Evolutionary conservation across 129 eudicot genomes (phyloP), one percentile per base, ranked within the genome.

Genomic region (Mikania micrantha): DNA sequence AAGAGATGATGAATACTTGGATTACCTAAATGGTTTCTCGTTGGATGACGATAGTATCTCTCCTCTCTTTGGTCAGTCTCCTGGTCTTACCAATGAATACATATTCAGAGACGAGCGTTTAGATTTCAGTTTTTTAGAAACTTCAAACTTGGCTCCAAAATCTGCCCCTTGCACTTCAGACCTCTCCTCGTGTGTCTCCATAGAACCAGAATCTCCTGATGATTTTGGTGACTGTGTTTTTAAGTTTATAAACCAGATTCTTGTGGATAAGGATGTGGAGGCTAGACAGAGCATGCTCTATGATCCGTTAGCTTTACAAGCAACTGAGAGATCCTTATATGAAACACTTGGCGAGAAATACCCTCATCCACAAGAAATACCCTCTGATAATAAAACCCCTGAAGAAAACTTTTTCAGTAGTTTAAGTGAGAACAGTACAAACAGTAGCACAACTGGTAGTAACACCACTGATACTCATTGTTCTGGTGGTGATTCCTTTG

Each of bases 181-280:
- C 32, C 53, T 66, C 13, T 75, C 74, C 12, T 60, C 74, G 5
- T 69, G 69, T 13, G n/a, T 48, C 22, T 67, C 74, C 13, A 20
- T 69, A 10, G 52, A 36, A 19, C 19, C 64, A 0, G 81, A 81
- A 47, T 91, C 86, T 22, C 94, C 92, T 0, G 97, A 91, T 60
- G 95, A 85, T 36, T 76, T 79, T 66, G 60, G 75, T 16, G 97
- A 87, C 48, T 74, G 85, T 44, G 88, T 88, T 70, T 44, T 84
- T 4, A 90, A 80, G 78, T 90, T 66, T 67, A 84, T 90, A 31
- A 82, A 81, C 50, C 89, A 87, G 71, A 83, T 90, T 29, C 87
- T 90, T 31, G 60, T 87, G 78, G 97, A 87, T 79, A 95, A 90
- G 78, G 78, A 84, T 31, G 50, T 90, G 79, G 97, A 83, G 47